Evolutionary conservation across 2,329 filamentous ascomycete species (phyloP).

Genomic region (Xylariaceae sp.): DNA sequence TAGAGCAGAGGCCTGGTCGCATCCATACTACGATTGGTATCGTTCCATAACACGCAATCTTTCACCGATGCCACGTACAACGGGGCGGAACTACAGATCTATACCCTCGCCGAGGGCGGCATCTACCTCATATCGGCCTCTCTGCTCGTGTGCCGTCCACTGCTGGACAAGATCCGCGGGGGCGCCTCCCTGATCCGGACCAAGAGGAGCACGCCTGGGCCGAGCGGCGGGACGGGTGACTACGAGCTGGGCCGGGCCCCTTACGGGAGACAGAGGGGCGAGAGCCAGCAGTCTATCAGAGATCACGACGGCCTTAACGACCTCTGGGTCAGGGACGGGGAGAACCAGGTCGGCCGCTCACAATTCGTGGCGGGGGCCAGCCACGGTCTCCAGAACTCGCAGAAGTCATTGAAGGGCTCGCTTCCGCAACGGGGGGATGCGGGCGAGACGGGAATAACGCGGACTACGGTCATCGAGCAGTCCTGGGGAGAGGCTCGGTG

Average conservation of each 20-base stretch:
- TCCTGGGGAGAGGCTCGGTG: background rate
- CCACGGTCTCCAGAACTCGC: background rate
- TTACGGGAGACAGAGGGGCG: background rate
- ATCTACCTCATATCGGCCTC: conserved; percentile 15
- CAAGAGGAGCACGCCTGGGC: no score
- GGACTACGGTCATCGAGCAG: conserved; percentile 1
- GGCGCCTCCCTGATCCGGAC: no score
- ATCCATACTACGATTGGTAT: conserved; percentile 38
- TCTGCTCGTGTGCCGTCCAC: conserved; percentile 8
- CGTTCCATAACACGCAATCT: conserved; percentile 27
- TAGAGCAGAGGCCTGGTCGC: conserved; percentile 36
- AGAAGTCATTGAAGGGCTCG: background rate
- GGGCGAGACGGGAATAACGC: background rate
- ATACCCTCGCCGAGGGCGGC: conserved; percentile 6
- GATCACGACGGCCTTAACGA: background rate
- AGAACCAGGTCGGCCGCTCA: background rate
- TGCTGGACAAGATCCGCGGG: conserved; percentile 11
- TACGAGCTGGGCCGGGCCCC: conserved; percentile 2
- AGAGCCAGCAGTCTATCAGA: background rate
- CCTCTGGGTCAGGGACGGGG: background rate
- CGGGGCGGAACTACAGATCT: conserved; percentile 2
- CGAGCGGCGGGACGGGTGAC: background rate
- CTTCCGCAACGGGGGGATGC: background rate
- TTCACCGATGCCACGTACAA: conserved; percentile 14
- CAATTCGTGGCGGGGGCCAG: background rate